A percentile compares a stretch with the other conserved stretches of the same genome.
These are phyloP conservation scores for Sporobolomyces phaffii DNA, from an alignment of 768 basidiomycete species.

Conservation along the genomic window DNA sequence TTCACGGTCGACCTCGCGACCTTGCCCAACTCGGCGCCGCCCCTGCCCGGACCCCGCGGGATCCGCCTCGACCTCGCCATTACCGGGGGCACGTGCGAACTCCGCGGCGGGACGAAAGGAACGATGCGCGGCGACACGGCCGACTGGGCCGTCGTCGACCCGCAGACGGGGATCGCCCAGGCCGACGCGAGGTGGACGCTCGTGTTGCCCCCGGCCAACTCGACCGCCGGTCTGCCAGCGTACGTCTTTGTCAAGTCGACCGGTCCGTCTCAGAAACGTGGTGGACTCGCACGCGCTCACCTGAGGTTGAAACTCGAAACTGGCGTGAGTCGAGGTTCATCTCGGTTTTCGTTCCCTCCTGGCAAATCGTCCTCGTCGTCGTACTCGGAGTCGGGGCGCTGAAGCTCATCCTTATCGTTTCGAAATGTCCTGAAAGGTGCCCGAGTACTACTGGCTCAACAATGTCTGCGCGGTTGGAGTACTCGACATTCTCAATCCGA, in stretches of 20 bases:
- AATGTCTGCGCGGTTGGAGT: slow-evolving; percentile 1
- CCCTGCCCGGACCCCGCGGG: neutral
- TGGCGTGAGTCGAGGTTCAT: neutral
- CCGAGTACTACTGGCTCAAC: slow-evolving; percentile 9
- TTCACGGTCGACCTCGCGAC: neutral
- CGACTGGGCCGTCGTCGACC: slow-evolving; percentile 5
- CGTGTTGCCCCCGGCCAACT: neutral
- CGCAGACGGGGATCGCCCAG: neutral
- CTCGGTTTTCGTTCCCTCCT: no score
- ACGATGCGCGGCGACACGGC: neutral
- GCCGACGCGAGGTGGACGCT: slow-evolving; percentile 7
- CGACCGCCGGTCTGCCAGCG: neutral
- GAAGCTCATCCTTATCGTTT: no score
- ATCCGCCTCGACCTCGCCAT: neutral
- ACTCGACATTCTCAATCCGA: slow-evolving; percentile 5
- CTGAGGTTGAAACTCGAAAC: slow-evolving; percentile 5
- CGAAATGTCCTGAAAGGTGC: neutral
- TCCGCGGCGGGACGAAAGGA: neutral
- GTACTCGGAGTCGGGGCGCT: no score
- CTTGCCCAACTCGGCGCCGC: neutral
- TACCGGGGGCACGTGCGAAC: neutral
- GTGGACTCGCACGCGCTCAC: neutral
- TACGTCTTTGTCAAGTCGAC: neutral
- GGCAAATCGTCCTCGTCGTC: no score
- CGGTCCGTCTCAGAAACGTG: neutral